A percentile compares a stretch with the other conserved stretches of the same genome.
Evolutionary conservation across 306 rosid species (phyloP).

Genomic region (Vigna reflexopilosa): DNA sequence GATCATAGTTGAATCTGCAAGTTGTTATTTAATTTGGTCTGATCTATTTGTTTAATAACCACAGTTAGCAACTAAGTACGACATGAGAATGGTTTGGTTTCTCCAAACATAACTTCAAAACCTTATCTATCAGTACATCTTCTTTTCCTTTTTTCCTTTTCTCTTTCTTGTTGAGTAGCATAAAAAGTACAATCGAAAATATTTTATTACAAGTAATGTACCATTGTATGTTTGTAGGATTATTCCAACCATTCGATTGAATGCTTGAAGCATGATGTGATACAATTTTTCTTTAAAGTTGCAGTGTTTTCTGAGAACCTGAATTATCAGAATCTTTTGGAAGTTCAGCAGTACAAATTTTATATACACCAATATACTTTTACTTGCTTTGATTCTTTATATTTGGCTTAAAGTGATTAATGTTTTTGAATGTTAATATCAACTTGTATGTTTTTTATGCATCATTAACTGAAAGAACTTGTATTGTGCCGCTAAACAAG

Average conservation of each 20-base stretch:
- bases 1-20: neutral
- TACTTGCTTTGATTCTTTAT: neutral
- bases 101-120: conserved; percentile 10
- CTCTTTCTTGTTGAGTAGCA: neutral
- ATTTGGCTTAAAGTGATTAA: neutral
- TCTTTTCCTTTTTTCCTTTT: neutral
- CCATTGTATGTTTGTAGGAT: conserved; percentile 8
- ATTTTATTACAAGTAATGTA: neutral
- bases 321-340: neutral
- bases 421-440: conserved; percentile 5
- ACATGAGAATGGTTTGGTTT: conserved; percentile 10
- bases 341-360: neutral
- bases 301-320: conserved; percentile 25
- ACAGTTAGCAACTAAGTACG: conserved; percentile 7
- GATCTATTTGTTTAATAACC: conserved; percentile 13
- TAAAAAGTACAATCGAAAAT: neutral
- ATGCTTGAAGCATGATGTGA: neutral
- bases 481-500: neutral
- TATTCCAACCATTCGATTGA: neutral
- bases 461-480: neutral
- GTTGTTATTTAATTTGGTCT: neutral
- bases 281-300: conserved; percentile 13
- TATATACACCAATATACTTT: neutral
- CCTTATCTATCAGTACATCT: neutral
- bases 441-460: conserved; percentile 7